Evolutionary conservation across 1,284 basidiomycete genomes (phyloP), one percentile per base, ranked within the genome.

Genomic region (Tremellales sp.): DNA sequence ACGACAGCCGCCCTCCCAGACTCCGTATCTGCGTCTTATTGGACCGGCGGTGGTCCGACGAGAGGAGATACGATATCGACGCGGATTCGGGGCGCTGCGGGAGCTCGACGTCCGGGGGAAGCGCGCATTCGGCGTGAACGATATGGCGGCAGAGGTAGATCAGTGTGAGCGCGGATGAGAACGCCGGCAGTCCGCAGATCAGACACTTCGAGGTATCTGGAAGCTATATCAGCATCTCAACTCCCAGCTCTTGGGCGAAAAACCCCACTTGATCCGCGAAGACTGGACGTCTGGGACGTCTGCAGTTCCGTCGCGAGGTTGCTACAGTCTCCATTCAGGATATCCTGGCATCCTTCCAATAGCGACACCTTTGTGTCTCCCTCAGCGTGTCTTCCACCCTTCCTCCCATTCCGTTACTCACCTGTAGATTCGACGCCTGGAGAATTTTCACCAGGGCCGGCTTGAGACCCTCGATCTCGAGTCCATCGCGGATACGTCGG

Each of bases 401-500:
- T n/a, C n/a, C n/a, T n/a, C 5, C 7, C 12, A 21, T 32, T 38
- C 7, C 31, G 13, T 27, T 16, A 48, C 70, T 33, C 13, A 76
- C 74, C 63, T 81, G 80, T 4, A 97, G 74, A 60, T 95, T 90
- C 65, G 94, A 97, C 61, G 97, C 92, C 53, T 93, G 90, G 43
- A 99, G 72, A 47, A 98, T 97, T 78, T 95, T 97, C 75, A 97
- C 92, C 25, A 98, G 74, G 0, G 93, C 91, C 43, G 85, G 82
- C 67, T 95, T 93, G 47, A 99, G 78, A 0, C 93, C 94, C 0
- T 90, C 90, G 33, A 99, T 97, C 71, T 95, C 89, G 7, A 98
- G 78, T 0, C 95, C 94, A 58, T 97, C 89, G 74, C 87, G 86
- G 74, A 99, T 97, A 12, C 93, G 80, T 6, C 90, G 80, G 45